Base-by-base conservation (phyloP, 495 filamentous ascomycete genomes). In the Viridothelium virens region DNA sequence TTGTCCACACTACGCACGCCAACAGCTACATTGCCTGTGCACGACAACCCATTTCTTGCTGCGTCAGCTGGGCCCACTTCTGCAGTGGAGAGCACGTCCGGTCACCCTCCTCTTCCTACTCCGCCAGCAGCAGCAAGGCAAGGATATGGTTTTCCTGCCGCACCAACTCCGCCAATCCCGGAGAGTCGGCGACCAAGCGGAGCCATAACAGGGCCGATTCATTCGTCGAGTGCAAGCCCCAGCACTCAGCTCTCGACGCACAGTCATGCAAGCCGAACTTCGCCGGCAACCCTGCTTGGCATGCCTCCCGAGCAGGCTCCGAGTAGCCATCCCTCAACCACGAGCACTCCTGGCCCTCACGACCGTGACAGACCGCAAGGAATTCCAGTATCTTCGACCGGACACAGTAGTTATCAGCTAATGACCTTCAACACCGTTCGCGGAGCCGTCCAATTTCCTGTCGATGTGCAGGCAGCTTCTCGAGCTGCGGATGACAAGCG, bases 381-480 rank as follows among this genome's bases (percentile, higher is more conserved):
- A 64, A 76, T 77, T 61, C 73, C 74, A 0, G 74, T 77, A 37
- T 68, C 74, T 6, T 70, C 71, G n/a, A 72, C 72, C n/a, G 70
- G 72, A 9, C 74, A 74, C 56, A 75, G 70, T 56, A 73, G 66
- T 12, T 74, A 74, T 56, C 77, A 79, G 64, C 71, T 79, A 38
- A 71, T 79, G 68, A 77, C 76, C 1, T 66, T 77, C 38, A 67
- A 75, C 31, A 79, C 75, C 14, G 71, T 71, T 25, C 64, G 70
- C 36, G 77, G 77, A 2, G 70, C 74, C 0, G 71, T 77, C 6
- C 76, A 77, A 56, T 67, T 79, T n/a, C 77, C 77, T 1, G 77
- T 79, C 10, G 77, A 79, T 59, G 75, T 78, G 14, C 73, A 75
- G 64, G 76, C 74, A 3, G 77, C 76, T 2, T 79, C 77, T 3